phyloP scores from a whole-genome alignment of 495 filamentous ascomycete species.

The Aspergillus saccharolyticus region DNA sequence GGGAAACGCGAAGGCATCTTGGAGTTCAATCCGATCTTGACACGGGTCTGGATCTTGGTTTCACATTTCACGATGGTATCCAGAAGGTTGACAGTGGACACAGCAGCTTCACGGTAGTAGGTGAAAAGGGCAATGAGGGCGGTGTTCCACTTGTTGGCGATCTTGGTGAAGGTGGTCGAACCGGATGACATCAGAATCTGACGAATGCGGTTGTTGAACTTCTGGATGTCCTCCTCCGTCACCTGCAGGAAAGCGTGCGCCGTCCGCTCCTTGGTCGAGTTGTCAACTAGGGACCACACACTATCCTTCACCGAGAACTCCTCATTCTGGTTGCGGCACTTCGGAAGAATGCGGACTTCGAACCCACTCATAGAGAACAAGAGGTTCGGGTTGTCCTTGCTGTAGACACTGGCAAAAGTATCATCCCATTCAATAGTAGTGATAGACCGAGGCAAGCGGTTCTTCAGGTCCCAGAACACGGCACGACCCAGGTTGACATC shows the following conservation, averaged over 20 bases:
- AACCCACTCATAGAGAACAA: constrained; percentile 98
- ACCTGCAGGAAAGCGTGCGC: constrained; percentile 98
- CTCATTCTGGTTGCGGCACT: constrained; percentile 90
- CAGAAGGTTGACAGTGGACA: constrained; percentile 91
- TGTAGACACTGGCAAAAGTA: constrained; percentile 98
- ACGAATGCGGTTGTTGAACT: constrained; percentile 98
- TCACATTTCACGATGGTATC: constrained; percentile 99
- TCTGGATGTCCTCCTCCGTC: constrained; percentile 96
- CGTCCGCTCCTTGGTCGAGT: constrained; percentile 91
- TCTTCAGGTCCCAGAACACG: constrained; percentile 99
- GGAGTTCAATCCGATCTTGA: constrained; percentile 98
- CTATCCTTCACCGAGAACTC: constrained; percentile 97
- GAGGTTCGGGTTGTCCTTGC: constrained; percentile 94
- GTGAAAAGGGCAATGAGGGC: constrained; percentile 98
- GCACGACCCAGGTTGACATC: constrained; percentile 98
- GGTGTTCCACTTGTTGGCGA: constrained; percentile 99
- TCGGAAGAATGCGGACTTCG: constrained; percentile 94
- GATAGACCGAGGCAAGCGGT: constrained; percentile 85
- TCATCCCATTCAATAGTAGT: constrained; percentile 99
- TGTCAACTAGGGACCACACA: constrained; percentile 96
- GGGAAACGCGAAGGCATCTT: constrained; percentile 99
- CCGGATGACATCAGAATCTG: constrained; percentile 99
- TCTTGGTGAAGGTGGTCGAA: constrained; percentile 99
- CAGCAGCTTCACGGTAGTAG: constrained; percentile 96
- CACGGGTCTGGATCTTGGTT: constrained; percentile 98